These are phyloP conservation scores for Prinsepia uniflora DNA, from an alignment of 306 rosid genomes.

Conservation along the genomic window DNA sequence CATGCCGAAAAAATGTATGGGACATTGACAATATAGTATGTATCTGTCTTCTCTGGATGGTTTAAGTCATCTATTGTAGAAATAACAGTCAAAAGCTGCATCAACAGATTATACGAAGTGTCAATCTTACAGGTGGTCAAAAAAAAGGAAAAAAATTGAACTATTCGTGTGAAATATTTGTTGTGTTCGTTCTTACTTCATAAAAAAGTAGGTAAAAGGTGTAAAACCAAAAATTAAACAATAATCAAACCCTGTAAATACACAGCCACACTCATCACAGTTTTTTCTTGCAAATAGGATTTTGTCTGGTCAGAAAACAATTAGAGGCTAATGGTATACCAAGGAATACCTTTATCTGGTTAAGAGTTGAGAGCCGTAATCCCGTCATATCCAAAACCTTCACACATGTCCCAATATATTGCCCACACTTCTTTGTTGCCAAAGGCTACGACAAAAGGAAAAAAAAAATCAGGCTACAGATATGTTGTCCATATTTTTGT, in stretches of 20 bases:
- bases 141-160: not conserved
- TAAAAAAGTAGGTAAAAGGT: not conserved
- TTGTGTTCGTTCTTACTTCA: not conserved
- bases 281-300: not conserved
- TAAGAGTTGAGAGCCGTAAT: slow-evolving; percentile 77
- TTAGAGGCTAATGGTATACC: not conserved
- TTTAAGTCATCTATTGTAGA: slow-evolving; percentile 92
- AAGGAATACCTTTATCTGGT: slow-evolving; percentile 67
- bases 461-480: slow-evolving; percentile 13
- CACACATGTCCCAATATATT: slow-evolving; percentile 71
- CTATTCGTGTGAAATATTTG: not conserved
- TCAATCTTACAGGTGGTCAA: slow-evolving; percentile 17
- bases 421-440: slow-evolving; percentile 64
- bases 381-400: slow-evolving; percentile 96
- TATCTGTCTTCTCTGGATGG: slow-evolving; percentile 95
- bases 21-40: slow-evolving; percentile 76
- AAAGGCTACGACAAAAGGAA: slow-evolving; percentile 52
- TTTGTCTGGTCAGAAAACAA: not conserved
- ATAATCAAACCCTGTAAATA: not conserved
- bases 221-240: not conserved
- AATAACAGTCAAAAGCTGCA: slow-evolving; percentile 85
- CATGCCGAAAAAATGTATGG: slow-evolving; percentile 95
- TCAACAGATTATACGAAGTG: slow-evolving; percentile 21
- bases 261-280: not conserved
- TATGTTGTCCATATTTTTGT: not conserved